Percentiles rank a stretch among this genome's conserved stretches.
phyloP scores from a whole-genome alignment of 495 filamentous ascomycete species.

The Trypethelium eluteriae region DNA sequence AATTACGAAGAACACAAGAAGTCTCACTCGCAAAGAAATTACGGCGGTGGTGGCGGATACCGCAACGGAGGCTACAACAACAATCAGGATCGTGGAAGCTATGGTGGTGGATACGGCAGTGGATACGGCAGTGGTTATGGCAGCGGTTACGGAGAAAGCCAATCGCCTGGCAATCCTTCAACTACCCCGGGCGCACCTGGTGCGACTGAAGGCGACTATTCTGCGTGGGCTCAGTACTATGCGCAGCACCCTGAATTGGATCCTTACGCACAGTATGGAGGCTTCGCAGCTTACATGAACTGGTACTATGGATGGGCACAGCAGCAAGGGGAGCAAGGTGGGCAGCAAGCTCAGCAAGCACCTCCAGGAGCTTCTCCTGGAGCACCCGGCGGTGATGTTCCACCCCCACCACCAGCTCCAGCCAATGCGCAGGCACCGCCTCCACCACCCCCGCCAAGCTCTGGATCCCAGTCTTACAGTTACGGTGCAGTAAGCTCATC shows the following conservation, averaged over 20 bases:
- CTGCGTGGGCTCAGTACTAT: slow-evolving; percentile 63
- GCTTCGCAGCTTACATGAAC: slow-evolving; percentile 59
- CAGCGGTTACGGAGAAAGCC: slow-evolving; percentile 17
- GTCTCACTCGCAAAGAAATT: slow-evolving; percentile 60
- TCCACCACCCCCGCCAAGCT: slow-evolving; percentile 48
- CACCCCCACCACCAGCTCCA: slow-evolving; percentile 59
- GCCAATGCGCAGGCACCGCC: slow-evolving; percentile 37
- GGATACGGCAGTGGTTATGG: slow-evolving; percentile 22
- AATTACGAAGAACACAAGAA: slow-evolving; percentile 88
- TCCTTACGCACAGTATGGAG: slow-evolving; percentile 88
- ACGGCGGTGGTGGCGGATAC: slow-evolving; percentile 42
- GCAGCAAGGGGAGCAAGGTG: slow-evolving; percentile 47
- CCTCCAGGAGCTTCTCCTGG: slow-evolving; percentile 30
- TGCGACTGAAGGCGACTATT: slow-evolving; percentile 28
- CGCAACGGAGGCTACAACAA: slow-evolving; percentile 13
- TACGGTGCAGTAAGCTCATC: slow-evolving; percentile 49
- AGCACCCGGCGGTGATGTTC: slow-evolving; percentile 45
- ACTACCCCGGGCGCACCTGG: slow-evolving; percentile 20
- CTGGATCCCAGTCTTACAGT: slow-evolving; percentile 47
- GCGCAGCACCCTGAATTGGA: slow-evolving; percentile 76
- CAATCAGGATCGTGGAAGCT: slow-evolving; percentile 21
- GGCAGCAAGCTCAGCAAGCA: slow-evolving; percentile 21
- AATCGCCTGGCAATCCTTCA: slow-evolving; percentile 35
- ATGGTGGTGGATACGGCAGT: slow-evolving; percentile 30
- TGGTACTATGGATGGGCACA: slow-evolving; percentile 46